Base-by-base conservation (phyloP, 2,329 filamentous ascomycete species). In the Leptographium flavum region DNA sequence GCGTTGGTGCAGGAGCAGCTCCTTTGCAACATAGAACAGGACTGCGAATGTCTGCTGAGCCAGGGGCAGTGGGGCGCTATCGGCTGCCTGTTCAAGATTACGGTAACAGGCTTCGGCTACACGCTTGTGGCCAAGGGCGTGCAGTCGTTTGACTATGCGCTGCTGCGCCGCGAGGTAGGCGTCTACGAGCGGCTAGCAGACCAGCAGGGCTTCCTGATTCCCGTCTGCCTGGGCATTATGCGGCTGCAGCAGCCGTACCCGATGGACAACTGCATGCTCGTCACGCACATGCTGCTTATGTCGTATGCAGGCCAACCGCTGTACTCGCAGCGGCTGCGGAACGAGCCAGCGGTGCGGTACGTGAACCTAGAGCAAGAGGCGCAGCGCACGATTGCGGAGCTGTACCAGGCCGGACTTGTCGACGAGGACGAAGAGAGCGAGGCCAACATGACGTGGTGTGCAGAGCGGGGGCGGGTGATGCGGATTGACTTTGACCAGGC, bases 231-330 rank as follows among this genome's bases (percentile, higher is more conserved):
- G 15, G 48, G 50, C 38, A 17, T 46, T 7, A 21, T 49, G 13
- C 21, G 44, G 33, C 46, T 52, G 27, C 41, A 27, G 22, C 22
- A 32, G 9, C 43, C 40, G 21, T 52, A 50, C 36, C 42, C 39
- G 11, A 42, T 50, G 39, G 25, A 19, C 10, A 46, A 47, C 45
- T 35, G 30, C 35, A 37, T 22, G 25, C 38, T 48, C 5, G 41
- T 52, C 9, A 44, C 47, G n/a, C 47, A 52, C 25, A 49, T 53
- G 46, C 23, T 53, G 45, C 47, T 53, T 2, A 41, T 53, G 46
- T 52, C 52, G 15, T 53, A 46, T 42, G 49, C 47, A 15, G 52
- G 50, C 19, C 39, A 3, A 5, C 25, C 35, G 19, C 31, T 47
- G 27, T 31, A 40, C n/a, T 30, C 25, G 17, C 25, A n/a, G 39